phyloP scores from a whole-genome alignment of 164 flowering plant genomes.

The Magnolia sinica region DNA sequence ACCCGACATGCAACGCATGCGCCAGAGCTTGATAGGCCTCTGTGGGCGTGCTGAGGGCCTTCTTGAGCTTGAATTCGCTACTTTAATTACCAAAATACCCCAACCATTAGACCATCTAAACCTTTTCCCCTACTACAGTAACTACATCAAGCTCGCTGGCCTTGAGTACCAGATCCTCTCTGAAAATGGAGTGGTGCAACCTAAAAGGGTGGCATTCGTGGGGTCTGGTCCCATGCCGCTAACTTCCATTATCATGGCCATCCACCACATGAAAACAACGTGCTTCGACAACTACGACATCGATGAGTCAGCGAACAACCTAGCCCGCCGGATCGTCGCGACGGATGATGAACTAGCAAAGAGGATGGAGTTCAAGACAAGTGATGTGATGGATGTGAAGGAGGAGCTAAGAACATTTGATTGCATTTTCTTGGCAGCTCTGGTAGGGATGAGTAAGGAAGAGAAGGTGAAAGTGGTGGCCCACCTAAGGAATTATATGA shows the following conservation, averaged over 20 bases:
- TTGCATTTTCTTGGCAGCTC: constrained; percentile 51
- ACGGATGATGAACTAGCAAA: constrained; percentile 40
- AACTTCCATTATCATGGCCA: constrained; percentile 51
- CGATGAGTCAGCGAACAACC: constrained; percentile 26
- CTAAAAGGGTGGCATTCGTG: constrained; percentile 52
- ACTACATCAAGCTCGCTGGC: constrained; percentile 45
- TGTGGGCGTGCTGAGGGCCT: constrained; percentile 50
- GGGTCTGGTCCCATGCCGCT: constrained; percentile 78
- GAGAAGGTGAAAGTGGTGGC: constrained; percentile 41
- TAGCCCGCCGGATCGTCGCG: constrained; percentile 26
- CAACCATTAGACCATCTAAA: constrained; percentile 39
- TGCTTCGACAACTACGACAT: constrained; percentile 43
- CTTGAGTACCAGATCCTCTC: constrained; percentile 35
- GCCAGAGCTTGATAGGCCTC: constrained; percentile 36
- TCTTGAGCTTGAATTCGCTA: constrained; percentile 46
- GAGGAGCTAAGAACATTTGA: constrained; percentile 43
- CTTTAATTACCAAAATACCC: constrained; percentile 21
- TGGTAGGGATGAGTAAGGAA: constrained; percentile 57
- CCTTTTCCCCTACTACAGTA: constrained; percentile 52
- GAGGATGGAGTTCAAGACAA: constrained; percentile 48
- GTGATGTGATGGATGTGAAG: constrained; percentile 39
- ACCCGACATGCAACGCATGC: constrained; percentile 28
- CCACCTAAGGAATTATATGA: constrained; percentile 49
- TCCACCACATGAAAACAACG: constrained; percentile 39
- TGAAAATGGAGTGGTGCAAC: constrained; percentile 28